Evolutionary conservation across 192 early-diverging fungal species (phyloP).

Genomic region (Mortierella claussenii): DNA sequence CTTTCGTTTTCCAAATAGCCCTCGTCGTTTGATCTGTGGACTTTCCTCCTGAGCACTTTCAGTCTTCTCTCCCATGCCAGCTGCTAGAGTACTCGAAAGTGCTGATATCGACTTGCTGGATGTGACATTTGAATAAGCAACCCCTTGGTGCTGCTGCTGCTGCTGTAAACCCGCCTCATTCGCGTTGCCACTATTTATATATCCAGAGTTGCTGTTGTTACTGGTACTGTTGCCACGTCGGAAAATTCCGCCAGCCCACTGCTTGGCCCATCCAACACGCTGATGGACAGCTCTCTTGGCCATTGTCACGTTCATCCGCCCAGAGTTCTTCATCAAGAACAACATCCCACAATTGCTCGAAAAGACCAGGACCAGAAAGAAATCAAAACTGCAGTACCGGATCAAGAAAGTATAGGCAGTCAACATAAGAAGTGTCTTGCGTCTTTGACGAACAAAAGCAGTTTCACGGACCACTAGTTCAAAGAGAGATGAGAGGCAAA

Average conservation of each 20-base stretch:
- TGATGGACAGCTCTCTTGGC: conserved; percentile 64
- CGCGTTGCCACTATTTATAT: background rate
- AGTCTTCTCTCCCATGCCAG: conserved; percentile 5
- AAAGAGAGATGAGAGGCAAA: conserved; percentile 2
- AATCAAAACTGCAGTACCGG: conserved; percentile 60
- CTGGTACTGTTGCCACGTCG: conserved; percentile 9
- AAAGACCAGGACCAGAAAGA: conserved; percentile 60
- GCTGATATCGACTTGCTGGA: conserved; percentile 18
- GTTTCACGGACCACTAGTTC: conserved; percentile 59
- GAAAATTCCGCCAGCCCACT: conserved; percentile 63
- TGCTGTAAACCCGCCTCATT: background rate
- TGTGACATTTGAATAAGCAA: conserved; percentile 1
- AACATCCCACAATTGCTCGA: conserved; percentile 60
- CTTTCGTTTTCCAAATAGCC: conserved; percentile 33
- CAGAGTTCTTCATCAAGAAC: conserved; percentile 65
- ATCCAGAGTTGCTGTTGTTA: conserved; percentile 2
- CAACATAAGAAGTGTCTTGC: conserved; percentile 56
- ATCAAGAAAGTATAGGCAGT: conserved; percentile 56
- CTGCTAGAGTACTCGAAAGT: background rate
- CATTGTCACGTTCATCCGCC: conserved; percentile 64
- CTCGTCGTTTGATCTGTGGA: conserved; percentile 25
- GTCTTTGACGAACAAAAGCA: conserved; percentile 58
- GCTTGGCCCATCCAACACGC: conserved; percentile 63
- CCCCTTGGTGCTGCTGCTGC: background rate
- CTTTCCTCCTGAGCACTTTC: conserved; percentile 17